Evolutionary conservation across 164 flowering plant genomes (phyloP).

Genomic region (grape (Vitis vinifera)): DNA sequence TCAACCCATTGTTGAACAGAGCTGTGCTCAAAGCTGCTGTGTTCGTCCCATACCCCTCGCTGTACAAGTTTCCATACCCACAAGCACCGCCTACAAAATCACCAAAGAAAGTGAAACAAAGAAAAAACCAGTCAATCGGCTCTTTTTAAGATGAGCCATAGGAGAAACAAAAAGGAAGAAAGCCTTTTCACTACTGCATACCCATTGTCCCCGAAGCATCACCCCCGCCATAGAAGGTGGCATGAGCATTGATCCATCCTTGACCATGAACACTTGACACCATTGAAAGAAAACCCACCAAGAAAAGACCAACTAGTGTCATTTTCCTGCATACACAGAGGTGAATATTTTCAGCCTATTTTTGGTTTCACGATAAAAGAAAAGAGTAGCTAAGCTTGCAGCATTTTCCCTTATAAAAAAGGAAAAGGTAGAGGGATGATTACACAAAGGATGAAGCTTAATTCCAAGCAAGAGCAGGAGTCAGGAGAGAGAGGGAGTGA

Average conservation of each 20-base stretch:
- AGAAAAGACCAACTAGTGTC: not conserved
- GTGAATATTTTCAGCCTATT: too few species aligned
- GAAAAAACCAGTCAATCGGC: not conserved
- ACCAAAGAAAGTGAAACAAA: not conserved
- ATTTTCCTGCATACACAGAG: not conserved
- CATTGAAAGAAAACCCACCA: constrained; percentile 2
- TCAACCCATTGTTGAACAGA: too few species aligned
- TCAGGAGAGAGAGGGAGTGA: not conserved
- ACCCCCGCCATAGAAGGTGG: constrained; percentile 11
- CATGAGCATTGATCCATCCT: not conserved
- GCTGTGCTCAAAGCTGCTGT: too few species aligned
- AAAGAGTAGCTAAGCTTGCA: not conserved
- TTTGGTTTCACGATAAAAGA: not conserved
- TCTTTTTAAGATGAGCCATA: not conserved
- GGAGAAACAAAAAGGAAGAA: too few species aligned
- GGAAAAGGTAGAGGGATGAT: not conserved
- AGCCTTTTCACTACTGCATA: constrained; percentile 15
- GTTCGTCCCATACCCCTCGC: too few species aligned
- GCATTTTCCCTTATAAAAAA: not conserved
- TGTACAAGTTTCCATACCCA: too few species aligned
- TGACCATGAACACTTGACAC: not conserved
- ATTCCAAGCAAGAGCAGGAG: not conserved
- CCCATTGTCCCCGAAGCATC: constrained; percentile 89
- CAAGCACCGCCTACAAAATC: not conserved
- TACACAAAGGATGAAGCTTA: not conserved